phyloP scores from a whole-genome alignment of 2,329 filamentous ascomycete genomes.

The Laburnicola sp. region DNA sequence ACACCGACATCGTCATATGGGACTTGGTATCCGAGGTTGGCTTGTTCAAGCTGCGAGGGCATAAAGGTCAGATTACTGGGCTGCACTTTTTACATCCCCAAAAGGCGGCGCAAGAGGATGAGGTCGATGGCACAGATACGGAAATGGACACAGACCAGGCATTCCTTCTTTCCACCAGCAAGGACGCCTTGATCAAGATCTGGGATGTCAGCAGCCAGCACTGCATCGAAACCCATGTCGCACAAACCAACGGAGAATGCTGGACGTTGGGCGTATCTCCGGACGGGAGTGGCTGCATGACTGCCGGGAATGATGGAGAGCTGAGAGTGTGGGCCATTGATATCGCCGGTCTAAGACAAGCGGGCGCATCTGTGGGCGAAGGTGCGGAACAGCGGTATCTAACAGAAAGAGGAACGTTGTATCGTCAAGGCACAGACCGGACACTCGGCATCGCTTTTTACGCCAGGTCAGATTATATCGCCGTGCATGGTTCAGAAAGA shows the following conservation, averaged over 20 bases:
- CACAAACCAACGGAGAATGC: slow-evolving; percentile 94
- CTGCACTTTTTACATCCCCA: slow-evolving; percentile 68
- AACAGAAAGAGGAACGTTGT: slow-evolving; percentile 75
- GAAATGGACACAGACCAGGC: slow-evolving; percentile 48
- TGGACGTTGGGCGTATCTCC: slow-evolving; percentile 88
- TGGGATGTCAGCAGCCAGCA: slow-evolving; percentile 93
- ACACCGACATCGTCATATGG: slow-evolving; percentile 96
- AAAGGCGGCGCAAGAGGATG: slow-evolving; percentile 40
- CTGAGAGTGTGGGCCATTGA: slow-evolving; percentile 93
- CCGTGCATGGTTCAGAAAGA: slow-evolving; percentile 90
- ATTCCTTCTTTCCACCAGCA: slow-evolving; percentile 87
- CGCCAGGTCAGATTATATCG: slow-evolving; percentile 81
- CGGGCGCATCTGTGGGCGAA: slow-evolving; percentile 65
- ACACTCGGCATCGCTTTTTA: slow-evolving; percentile 84
- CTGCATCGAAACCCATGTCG: slow-evolving; percentile 96
- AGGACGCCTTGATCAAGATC: slow-evolving; percentile 94
- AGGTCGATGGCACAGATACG: slow-evolving; percentile 48
- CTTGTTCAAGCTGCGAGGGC: slow-evolving; percentile 87
- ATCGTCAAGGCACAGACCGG: slow-evolving; percentile 82
- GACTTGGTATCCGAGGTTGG: slow-evolving; percentile 93
- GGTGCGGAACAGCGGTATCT: slow-evolving; percentile 69
- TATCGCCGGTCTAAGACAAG: slow-evolving; percentile 57
- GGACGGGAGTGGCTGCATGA: slow-evolving; percentile 84
- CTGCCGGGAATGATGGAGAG: slow-evolving; percentile 94
- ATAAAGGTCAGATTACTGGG: slow-evolving; percentile 95